Conservation (phyloP, 257 asterid species). For the Nicotiana otophora region DNA sequence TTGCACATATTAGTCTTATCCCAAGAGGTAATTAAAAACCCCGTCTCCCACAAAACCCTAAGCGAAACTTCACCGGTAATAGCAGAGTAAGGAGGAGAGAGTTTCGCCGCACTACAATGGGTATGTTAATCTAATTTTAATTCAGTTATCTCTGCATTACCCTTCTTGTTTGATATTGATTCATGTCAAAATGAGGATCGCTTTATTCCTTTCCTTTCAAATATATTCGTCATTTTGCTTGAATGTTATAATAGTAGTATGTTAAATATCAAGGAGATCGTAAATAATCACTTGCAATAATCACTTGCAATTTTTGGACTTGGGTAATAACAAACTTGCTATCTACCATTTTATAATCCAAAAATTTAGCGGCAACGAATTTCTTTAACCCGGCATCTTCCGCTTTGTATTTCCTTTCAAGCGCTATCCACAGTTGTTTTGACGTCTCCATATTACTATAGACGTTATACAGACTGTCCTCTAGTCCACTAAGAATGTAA, state of each 20-base stretch:
- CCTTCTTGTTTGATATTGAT: not conserved
- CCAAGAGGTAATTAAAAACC: not conserved
- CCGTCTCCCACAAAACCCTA: not conserved
- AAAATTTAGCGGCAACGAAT: no score
- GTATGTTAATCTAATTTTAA: not conserved
- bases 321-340: no score
- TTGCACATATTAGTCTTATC: not conserved
- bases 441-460: no score
- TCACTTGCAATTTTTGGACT: no score
- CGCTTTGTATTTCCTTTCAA: no score
- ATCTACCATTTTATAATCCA: no score
- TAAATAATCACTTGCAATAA: no score
- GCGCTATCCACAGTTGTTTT: no score
- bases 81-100: not conserved
- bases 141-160: not conserved
- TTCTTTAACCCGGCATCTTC: no score
- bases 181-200: not conserved
- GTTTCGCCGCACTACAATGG: not conserved
- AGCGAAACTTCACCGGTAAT: not conserved
- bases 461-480: no score
- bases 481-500: no score
- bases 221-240: not conserved
- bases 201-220: not conserved
- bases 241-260: not conserved
- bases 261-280: not conserved